phyloP scores from a whole-genome alignment of 2,329 filamentous ascomycete genomes.

The Aureobasidium melanogenum region DNA sequence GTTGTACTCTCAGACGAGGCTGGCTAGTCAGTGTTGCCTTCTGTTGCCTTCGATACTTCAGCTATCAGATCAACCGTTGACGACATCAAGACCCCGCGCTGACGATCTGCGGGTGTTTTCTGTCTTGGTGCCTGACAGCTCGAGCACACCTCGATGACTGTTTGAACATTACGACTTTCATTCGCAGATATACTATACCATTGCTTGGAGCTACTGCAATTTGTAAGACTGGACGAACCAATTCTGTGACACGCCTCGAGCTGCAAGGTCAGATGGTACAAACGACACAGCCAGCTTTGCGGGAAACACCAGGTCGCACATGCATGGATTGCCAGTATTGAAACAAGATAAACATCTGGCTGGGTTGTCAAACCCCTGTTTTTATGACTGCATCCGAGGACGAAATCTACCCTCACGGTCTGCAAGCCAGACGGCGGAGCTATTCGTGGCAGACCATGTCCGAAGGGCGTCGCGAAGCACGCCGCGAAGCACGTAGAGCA shows the following conservation, averaged over 20 bases:
- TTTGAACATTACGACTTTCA: not conserved
- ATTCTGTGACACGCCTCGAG: not conserved
- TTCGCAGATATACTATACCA: not conserved
- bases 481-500: conserved; percentile 5
- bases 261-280: not conserved
- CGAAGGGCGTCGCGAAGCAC: not conserved
- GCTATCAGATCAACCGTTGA: not conserved
- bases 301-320: not conserved
- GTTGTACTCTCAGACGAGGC: not conserved
- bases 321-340: not conserved
- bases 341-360: not conserved
- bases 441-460: not conserved
- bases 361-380: not conserved
- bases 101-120: not conserved
- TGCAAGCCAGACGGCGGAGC: not conserved
- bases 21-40: not conserved
- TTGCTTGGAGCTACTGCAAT: not conserved
- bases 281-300: not conserved
- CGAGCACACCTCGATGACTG: not conserved
- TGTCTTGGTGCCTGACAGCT: not conserved
- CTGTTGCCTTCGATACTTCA: not conserved
- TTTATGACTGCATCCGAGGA: not conserved
- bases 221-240: not conserved
- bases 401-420: not conserved
- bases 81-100: not conserved